Conservation (phyloP, 345 rosid genomes). For the Dovyalis caffra region DNA sequence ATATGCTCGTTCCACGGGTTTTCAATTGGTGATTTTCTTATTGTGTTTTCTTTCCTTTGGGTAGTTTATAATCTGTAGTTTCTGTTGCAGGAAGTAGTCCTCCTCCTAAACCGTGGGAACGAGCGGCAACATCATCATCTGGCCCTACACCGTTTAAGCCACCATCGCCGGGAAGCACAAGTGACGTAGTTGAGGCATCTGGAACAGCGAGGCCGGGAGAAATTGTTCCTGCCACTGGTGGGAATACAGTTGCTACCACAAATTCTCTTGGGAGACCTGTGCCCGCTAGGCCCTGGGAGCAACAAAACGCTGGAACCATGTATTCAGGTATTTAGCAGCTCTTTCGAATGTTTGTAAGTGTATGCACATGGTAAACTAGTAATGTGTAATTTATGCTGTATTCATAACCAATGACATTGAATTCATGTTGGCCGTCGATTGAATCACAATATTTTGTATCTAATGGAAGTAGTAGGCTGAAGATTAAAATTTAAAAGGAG, state of each 20-base stretch:
- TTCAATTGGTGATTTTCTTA: background rate
- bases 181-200: conserved; percentile 89
- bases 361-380: no score
- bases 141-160: conserved; percentile 93
- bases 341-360: no score
- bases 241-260: conserved; percentile 43
- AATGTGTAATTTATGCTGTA: no score
- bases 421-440: no score
- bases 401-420: no score
- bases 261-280: conserved; percentile 63
- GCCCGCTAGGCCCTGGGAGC: conserved; percentile 92
- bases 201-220: conserved; percentile 94
- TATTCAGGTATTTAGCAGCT: no score
- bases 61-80: background rate
- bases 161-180: conserved; percentile 80
- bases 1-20: no score
- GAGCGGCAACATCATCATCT: conserved; percentile 53
- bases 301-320: conserved; percentile 27
- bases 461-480: no score
- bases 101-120: conserved; percentile 97
- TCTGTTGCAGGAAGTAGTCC: conserved; percentile 47
- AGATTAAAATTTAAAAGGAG: no score
- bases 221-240: conserved; percentile 48
- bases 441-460: no score
- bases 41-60: background rate